Evolutionary conservation across 257 asterid genomes (phyloP).

Genomic region (Solanum stenotomum): DNA sequence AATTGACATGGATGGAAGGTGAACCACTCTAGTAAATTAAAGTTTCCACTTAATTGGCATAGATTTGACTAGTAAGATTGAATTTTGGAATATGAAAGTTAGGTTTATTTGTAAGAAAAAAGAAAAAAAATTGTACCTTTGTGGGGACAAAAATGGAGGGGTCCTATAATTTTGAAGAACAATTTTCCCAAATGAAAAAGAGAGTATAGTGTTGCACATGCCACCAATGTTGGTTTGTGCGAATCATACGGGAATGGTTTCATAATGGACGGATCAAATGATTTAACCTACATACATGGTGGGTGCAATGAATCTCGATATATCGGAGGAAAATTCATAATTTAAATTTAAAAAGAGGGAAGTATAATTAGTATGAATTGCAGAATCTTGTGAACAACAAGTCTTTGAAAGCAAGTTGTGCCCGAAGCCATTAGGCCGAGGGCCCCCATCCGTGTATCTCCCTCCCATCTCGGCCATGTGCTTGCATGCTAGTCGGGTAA

Average conservation of each 20-base stretch:
- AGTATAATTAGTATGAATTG: neutral
- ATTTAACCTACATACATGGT: neutral
- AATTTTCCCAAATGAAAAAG: neutral
- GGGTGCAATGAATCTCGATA: neutral
- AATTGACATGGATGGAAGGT: conserved; percentile 6
- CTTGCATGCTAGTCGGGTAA: neutral
- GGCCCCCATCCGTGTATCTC: neutral
- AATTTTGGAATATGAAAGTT: conserved; percentile 2
- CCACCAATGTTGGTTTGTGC: neutral
- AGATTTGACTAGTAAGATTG: conserved; percentile 5
- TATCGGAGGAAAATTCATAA: neutral
- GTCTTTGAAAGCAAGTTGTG: neutral
- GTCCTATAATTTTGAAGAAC: neutral
- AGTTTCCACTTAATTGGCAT: conserved; percentile 3
- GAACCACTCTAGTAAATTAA: conserved; percentile 9
- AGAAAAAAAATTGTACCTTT: neutral
- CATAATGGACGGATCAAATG: conserved; percentile 5
- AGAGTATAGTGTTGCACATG: conserved; percentile 1
- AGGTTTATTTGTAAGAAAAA: neutral
- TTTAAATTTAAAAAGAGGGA: neutral
- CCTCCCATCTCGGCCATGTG: too few relatives aligned
- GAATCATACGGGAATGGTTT: conserved; percentile 7
- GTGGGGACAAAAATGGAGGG: conserved; percentile 23
- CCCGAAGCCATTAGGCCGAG: neutral
- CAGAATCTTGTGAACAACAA: too few relatives aligned